These are phyloP conservation scores for Colletotrichum zoysiae DNA, from an alignment of 2,329 filamentous ascomycete genomes.

Conservation along the genomic window DNA sequence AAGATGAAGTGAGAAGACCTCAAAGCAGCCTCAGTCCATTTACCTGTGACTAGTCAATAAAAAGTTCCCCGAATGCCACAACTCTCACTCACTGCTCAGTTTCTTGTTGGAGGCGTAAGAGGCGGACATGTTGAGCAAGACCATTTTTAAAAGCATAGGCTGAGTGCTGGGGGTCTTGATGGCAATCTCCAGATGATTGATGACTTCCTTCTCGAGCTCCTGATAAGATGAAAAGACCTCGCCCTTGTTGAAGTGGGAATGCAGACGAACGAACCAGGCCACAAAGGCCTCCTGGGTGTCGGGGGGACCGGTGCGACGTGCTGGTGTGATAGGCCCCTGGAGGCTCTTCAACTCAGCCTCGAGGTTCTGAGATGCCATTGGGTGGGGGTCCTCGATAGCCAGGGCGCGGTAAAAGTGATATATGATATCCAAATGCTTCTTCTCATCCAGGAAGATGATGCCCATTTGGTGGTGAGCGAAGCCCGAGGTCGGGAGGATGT, in stretches of 20 bases:
- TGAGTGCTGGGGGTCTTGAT: constrained; percentile 77
- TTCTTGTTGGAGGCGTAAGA: constrained; percentile 77
- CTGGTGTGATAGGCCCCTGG: constrained; percentile 53
- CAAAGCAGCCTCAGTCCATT: constrained; percentile 59
- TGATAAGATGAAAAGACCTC: constrained; percentile 79
- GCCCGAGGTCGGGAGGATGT: constrained; percentile 83
- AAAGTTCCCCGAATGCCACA: not conserved
- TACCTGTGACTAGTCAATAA: constrained; percentile 50
- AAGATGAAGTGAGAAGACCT: constrained; percentile 75
- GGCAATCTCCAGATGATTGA: constrained; percentile 80
- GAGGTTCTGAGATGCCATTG: constrained; percentile 80
- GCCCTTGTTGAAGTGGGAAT: constrained; percentile 86
- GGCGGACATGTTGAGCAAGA: constrained; percentile 87
- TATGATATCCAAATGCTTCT: constrained; percentile 84
- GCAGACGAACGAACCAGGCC: constrained; percentile 87
- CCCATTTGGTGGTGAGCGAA: constrained; percentile 91
- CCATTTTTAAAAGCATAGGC: constrained; percentile 79
- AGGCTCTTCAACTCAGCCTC: constrained; percentile 78
- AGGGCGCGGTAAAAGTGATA: constrained; percentile 92
- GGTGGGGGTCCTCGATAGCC: constrained; percentile 79
- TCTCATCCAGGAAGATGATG: constrained; percentile 83
- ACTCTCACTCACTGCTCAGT: constrained; percentile 58
- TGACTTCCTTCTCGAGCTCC: constrained; percentile 87
- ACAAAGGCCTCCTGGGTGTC: constrained; percentile 74
- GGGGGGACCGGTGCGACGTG: constrained; percentile 54